Conservation (phyloP, 768 basidiomycete species). For the Lactarius indigo region DNA sequence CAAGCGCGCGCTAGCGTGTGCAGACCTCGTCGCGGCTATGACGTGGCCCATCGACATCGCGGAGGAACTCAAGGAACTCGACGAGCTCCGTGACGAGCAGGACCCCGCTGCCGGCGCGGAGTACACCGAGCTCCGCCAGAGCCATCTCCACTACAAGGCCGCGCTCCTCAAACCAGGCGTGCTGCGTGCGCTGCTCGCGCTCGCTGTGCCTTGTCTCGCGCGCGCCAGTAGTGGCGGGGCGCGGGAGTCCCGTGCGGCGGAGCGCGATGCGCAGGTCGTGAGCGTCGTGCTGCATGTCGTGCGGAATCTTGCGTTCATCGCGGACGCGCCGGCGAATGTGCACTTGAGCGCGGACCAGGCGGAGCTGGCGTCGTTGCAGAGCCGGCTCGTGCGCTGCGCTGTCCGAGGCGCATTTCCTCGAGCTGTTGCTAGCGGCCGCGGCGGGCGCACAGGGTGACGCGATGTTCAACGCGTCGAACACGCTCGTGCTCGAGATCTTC, state of each 20-base stretch:
- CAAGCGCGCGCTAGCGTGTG: conserved; percentile 76
- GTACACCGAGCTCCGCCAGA: conserved; percentile 77
- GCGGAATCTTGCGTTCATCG: conserved; percentile 93
- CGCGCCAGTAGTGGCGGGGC: conserved; percentile 40
- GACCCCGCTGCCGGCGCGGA: conserved; percentile 79
- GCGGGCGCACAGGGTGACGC: conserved; percentile 71
- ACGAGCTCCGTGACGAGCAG: conserved; percentile 78
- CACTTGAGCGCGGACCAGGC: conserved; percentile 73
- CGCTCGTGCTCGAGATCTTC: conserved; percentile 87
- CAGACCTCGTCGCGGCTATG: conserved; percentile 92
- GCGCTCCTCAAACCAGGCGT: conserved; percentile 66
- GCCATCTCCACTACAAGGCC: conserved; percentile 88
- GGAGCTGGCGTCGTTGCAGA: conserved; percentile 76
- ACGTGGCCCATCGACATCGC: conserved; percentile 99
- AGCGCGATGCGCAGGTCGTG: conserved; percentile 83
- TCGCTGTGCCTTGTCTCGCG: conserved; percentile 75
- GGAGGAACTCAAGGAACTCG: conserved; percentile 89
- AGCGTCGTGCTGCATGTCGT: conserved; percentile 85
- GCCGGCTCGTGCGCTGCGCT: conserved; percentile 68
- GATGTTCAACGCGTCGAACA: conserved; percentile 84
- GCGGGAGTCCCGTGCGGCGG: conserved; percentile 38
- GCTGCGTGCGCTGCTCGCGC: conserved; percentile 66
- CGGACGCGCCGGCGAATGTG: conserved; percentile 72
- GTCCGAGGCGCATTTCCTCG: conserved; percentile 65
- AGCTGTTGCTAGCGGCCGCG: conserved; percentile 82